Base-by-base conservation (phyloP, 1,284 basidiomycete genomes). In the Cryptococcus deneoformans region DNA sequence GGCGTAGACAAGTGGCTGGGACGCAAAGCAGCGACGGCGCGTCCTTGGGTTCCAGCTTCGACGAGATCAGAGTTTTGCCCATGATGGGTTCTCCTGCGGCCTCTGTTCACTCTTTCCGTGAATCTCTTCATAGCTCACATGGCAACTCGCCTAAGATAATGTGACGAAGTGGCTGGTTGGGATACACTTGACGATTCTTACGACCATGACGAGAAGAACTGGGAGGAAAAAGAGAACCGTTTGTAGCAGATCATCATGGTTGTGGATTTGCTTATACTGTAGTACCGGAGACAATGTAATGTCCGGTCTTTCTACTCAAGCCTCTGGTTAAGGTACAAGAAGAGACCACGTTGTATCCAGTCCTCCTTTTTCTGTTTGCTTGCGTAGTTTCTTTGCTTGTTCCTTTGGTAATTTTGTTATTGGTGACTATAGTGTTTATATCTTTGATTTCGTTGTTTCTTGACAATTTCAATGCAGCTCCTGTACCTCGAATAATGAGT, bases 281-380 rank as follows among this genome's bases (percentile, higher is more conserved):
- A 29, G 29, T 29, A 5, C 29, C 29, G 29, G 29, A 29, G 29
- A 29, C 29, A 29, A 29, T 29, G 29, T 29, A 29, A 29, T 35
- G 16, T 11, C 24, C 34, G 46, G 20, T 34, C 50, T 52, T 70
- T 91, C 70, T 40, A 68, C 90, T 61, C 89, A 81, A 0, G 90
- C 88, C 60, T 71, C 65, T 3, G 59, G 53, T 42, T 40, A 51
- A 38, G 50, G 20, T 5, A 16, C 24, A 38, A 14, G 24, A 8
- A 14, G 37, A 14, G 36, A 20, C 6, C 8, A 8, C 16, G 50
- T 56, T 51, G 39, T 53, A 52, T 44, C 54, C 50, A 51, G 39
- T 51, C 29, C 58, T 44, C 16, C 40, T 14, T 10, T 48, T 56
- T 5, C 29, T 50, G 34, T 36, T 29, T 4, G 29, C 40, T 39